Percentiles rank a stretch among this genome's conserved stretches.
These are phyloP conservation scores for Rhizophagus sp. DNA, from an alignment of 192 early-diverging fungal species.

Conservation along the genomic window DNA sequence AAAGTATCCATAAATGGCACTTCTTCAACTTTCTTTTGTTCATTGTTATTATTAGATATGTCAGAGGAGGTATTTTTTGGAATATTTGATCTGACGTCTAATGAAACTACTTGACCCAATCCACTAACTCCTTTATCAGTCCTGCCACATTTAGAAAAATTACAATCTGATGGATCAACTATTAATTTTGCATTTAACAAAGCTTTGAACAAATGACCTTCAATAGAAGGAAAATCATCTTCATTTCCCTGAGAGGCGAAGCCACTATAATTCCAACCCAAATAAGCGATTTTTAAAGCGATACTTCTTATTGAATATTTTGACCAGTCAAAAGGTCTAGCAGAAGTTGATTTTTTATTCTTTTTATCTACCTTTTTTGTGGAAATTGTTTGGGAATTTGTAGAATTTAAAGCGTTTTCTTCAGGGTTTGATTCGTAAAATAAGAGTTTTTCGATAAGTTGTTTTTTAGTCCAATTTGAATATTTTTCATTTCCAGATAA, in stretches of 20 bases:
- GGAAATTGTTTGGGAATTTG: not conserved
- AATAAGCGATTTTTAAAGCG: slow-evolving; percentile 87
- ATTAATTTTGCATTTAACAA: slow-evolving; percentile 78
- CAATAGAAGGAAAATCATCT: slow-evolving; percentile 67
- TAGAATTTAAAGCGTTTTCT: not conserved
- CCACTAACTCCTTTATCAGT: slow-evolving; percentile 90
- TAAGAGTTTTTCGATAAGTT: not conserved
- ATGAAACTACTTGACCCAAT: slow-evolving; percentile 84
- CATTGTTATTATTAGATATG: slow-evolving; percentile 24
- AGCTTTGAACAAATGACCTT: slow-evolving; percentile 84
- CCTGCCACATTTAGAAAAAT: slow-evolving; percentile 82
- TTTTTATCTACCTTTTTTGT: slow-evolving; percentile 5
- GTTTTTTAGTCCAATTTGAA: not conserved
- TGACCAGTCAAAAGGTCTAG: slow-evolving; percentile 72
- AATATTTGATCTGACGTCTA: slow-evolving; percentile 72
- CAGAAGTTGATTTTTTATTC: not conserved
- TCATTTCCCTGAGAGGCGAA: slow-evolving; percentile 73
- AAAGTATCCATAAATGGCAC: slow-evolving; percentile 81
- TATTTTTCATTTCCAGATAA: not conserved
- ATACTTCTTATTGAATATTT: slow-evolving; percentile 76
- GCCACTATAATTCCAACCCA: slow-evolving; percentile 89
- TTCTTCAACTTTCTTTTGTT: slow-evolving; percentile 51
- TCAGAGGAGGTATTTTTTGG: slow-evolving; percentile 39
- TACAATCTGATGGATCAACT: slow-evolving; percentile 61
- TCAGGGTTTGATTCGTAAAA: not conserved